A percentile compares a stretch with the other conserved stretches of the same genome.
Evolutionary conservation across 2,329 filamentous ascomycete species (phyloP).

Genomic region (Pleomassaria siparia): DNA sequence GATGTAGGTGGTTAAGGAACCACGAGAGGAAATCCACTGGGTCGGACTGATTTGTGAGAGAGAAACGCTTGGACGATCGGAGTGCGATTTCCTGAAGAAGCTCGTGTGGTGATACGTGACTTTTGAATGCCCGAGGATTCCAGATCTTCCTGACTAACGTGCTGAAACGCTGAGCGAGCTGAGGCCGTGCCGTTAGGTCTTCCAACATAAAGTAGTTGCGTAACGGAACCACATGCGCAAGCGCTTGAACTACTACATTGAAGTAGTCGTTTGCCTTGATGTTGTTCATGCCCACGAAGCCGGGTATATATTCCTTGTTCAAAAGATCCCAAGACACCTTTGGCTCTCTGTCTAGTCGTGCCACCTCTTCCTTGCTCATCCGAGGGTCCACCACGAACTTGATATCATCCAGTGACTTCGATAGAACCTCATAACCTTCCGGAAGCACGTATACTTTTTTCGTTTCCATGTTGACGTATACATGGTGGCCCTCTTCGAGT

Average conservation of each 20-base stretch:
- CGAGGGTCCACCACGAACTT: slow-evolving; percentile 95
- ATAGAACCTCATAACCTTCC: slow-evolving; percentile 95
- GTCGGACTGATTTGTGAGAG: slow-evolving; percentile 85
- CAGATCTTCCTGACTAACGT: slow-evolving; percentile 95
- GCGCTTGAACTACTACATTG: slow-evolving; percentile 89
- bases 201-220: slow-evolving; percentile 92
- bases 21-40: slow-evolving; percentile 95
- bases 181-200: slow-evolving; percentile 70
- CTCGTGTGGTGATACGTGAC: slow-evolving; percentile 95
- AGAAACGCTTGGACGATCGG: slow-evolving; percentile 89
- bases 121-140: slow-evolving; percentile 95
- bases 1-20: slow-evolving; percentile 95
- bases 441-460: slow-evolving; percentile 90
- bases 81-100: slow-evolving; percentile 92
- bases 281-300: slow-evolving; percentile 99
- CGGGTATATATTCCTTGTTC: slow-evolving; percentile 85
- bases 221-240: slow-evolving; percentile 85
- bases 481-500: slow-evolving; percentile 91
- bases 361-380: slow-evolving; percentile 78
- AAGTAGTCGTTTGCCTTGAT: slow-evolving; percentile 99
- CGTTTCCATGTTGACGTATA: slow-evolving; percentile 96
- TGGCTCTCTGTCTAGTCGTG: slow-evolving; percentile 69
- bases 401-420: slow-evolving; percentile 93
- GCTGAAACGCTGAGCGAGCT: slow-evolving; percentile 84
- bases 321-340: slow-evolving; percentile 72